Evolutionary conservation across 495 filamentous ascomycete species (phyloP), one percentile per base, ranked within the genome.

Genomic region (Penicilliopsis zonata): DNA sequence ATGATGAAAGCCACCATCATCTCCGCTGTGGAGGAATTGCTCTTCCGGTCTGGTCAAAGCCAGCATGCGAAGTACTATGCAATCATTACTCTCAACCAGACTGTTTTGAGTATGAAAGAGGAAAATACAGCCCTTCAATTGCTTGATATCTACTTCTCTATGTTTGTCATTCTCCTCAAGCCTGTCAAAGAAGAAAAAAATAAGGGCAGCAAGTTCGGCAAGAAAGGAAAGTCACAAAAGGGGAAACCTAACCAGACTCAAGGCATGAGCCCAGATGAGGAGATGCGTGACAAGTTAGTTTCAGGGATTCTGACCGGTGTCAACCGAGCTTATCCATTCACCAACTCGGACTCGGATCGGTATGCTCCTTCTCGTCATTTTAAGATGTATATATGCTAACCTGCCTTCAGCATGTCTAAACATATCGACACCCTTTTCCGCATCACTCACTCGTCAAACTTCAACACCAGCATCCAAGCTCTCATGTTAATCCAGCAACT

Each of bases 391-490:
- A 24, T 16, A 28, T 18, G 38, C 57, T 51, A 28, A 53, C 18
- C 41, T 42, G 23, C 35, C 28, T 47, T n/a, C 32, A 74, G 70
- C 18, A 70, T 95, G 35, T 81, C 88, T 40, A 79, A 78, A 36
- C 87, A 96, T 40, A 71, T 96, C 36, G 82, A 95, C 49, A 93
- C 86, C 3, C 63, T 98, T 18, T 98, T 95, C 67, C 72, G 74
- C 42, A 87, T 98, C 40, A 92, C 90, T 1, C 88, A 98, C 53
- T 95, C 90, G 0, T 85, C 90, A 9, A 98, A 96, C 50, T 96
- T 98, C 66, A 96, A 95, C 61, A 98, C 92, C 5, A 87, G 85
- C 48, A 82, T 98, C 18, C 90, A 96, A 53, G 90, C 90, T 20
- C 63, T 98, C 35, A 83, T 94, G 76, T 64, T 98, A 33, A 90